Percentiles rank a stretch among this genome's conserved stretches.
These are phyloP conservation scores for Euphorbia pulcherrima DNA, from an alignment of 345 rosid species.

Conservation along the genomic window DNA sequence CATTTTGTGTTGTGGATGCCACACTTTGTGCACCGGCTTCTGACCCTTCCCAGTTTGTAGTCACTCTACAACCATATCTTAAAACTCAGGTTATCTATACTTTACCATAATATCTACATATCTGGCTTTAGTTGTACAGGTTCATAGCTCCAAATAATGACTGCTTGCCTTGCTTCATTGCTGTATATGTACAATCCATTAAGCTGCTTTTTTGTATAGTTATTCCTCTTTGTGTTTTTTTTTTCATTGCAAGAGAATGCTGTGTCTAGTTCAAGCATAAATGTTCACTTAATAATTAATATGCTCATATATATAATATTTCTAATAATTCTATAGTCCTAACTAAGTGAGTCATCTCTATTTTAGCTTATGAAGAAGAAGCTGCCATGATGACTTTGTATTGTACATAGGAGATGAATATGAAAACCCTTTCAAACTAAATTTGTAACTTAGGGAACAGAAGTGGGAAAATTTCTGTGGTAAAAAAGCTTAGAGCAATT, in stretches of 20 bases:
- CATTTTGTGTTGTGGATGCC: constrained; percentile 93
- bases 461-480: too few relatives aligned
- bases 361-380: background rate
- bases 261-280: background rate
- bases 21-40: constrained; percentile 86
- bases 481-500: too few relatives aligned
- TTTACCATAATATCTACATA: constrained; percentile 1
- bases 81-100: constrained; percentile 70
- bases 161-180: background rate
- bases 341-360: too few relatives aligned
- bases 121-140: constrained; percentile 1
- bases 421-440: background rate
- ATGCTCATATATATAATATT: background rate
- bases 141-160: background rate
- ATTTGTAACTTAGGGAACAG: background rate
- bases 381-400: background rate
- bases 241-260: constrained; percentile 2
- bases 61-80: constrained; percentile 92
- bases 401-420: constrained; percentile 1
- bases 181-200: background rate
- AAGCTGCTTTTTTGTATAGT: background rate
- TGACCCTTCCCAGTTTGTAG: constrained; percentile 86
- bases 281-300: background rate
- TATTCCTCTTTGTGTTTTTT: background rate
- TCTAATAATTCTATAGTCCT: background rate